Evolutionary conservation across 768 basidiomycete species (phyloP).

Genomic region (Suillus plorans): DNA sequence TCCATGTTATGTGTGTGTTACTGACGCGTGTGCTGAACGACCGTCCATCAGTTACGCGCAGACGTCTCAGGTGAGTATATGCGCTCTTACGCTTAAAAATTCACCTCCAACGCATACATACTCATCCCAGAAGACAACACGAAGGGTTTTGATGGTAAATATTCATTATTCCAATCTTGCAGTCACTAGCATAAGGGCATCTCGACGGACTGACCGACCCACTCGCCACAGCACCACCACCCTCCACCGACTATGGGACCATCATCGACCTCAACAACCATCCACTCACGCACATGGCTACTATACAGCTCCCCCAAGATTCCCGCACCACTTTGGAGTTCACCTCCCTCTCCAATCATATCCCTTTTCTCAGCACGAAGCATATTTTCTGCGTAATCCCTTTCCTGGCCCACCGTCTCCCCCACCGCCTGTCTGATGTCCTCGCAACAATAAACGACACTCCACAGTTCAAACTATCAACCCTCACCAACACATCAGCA

Average conservation of each 20-base stretch:
- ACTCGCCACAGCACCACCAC: conserved; percentile 4
- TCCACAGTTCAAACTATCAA: conserved; percentile 28
- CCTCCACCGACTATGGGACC: conserved; percentile 1
- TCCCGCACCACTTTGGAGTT: conserved; percentile 31
- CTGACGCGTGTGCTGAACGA: conserved; percentile 3
- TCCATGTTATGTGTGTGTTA: background rate
- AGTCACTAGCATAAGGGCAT: conserved; percentile 1
- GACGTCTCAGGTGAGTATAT: conserved; percentile 22
- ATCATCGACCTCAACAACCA: conserved; percentile 24
- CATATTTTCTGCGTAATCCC: conserved; percentile 46
- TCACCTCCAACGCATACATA: background rate
- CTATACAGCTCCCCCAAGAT: conserved; percentile 14
- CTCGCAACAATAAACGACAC: conserved; percentile 35
- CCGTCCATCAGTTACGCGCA: conserved; percentile 1
- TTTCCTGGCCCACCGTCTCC: conserved; percentile 35
- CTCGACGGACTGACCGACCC: conserved; percentile 12
- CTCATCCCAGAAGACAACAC: too few relatives aligned
- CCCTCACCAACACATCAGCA: conserved; percentile 40
- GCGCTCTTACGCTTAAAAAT: background rate
- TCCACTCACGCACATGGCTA: conserved; percentile 13
- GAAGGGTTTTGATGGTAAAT: background rate
- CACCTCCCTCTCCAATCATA: conserved; percentile 37
- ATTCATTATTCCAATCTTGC: background rate
- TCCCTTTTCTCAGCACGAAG: conserved; percentile 33
- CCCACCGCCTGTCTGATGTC: conserved; percentile 36